phyloP scores from a whole-genome alignment of 2,329 filamentous ascomycete genomes.

The Ophiocordyceps camponoti-saundersi region DNA sequence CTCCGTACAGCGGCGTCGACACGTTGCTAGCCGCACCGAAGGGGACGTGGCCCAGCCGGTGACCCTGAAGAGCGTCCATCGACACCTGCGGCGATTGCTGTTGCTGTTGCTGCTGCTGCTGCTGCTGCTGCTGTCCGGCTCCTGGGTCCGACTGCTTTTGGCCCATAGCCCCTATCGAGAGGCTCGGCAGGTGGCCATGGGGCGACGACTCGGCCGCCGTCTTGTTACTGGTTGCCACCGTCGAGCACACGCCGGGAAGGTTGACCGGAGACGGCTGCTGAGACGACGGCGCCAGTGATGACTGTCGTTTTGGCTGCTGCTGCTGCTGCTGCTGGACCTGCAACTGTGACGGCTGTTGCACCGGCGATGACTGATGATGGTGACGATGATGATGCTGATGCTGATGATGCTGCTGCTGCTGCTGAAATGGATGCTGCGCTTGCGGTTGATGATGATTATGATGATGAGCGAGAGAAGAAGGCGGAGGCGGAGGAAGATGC shows the following conservation, averaged over 20 bases:
- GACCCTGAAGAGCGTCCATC: conserved; percentile 37
- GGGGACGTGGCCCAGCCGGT: conserved; percentile 34
- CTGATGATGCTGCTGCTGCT: neutral
- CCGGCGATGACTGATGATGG: conserved; percentile 10
- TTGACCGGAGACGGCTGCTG: conserved; percentile 21
- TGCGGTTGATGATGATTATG: conserved; percentile 1
- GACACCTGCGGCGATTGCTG: conserved; percentile 33
- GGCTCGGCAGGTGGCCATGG: conserved; percentile 15
- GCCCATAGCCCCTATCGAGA: conserved; percentile 15
- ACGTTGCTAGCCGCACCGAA: conserved; percentile 32
- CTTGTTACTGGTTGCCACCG: conserved; percentile 25
- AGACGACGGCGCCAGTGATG: neutral
- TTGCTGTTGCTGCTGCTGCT: too few relatives aligned
- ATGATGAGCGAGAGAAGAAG: neutral
- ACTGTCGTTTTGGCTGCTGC: neutral
- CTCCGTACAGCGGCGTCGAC: conserved; percentile 33
- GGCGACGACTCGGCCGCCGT: conserved; percentile 14
- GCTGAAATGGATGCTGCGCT: neutral
- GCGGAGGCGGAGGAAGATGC: neutral
- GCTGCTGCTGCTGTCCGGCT: too few relatives aligned
- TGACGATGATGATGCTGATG: conserved; percentile 1
- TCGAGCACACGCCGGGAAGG: conserved; percentile 22
- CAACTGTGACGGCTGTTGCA: conserved; percentile 18
- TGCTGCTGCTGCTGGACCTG: neutral
- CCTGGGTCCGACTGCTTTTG: conserved; percentile 19